Percentiles rank a stretch among this genome's conserved stretches.
These are phyloP conservation scores for Apiospora hydei DNA, from an alignment of 2,329 filamentous ascomycete genomes.

Conservation along the genomic window DNA sequence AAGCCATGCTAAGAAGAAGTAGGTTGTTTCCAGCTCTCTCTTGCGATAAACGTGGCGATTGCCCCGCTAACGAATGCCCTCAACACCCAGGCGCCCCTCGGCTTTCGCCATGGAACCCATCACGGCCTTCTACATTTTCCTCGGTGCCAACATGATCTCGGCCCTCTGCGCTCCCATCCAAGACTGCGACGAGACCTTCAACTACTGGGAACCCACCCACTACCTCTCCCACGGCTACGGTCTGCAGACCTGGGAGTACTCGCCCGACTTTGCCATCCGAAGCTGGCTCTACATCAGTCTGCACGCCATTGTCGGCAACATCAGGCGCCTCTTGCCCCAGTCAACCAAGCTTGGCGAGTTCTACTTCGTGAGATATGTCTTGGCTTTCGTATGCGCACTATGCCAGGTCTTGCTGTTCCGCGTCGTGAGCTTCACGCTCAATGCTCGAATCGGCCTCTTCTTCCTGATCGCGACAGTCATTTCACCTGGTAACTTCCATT, in stretches of 20 bases:
- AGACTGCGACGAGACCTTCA: conserved; percentile 98
- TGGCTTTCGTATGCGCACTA: conserved; percentile 79
- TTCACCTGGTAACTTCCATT: conserved; percentile 93
- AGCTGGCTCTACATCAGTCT: conserved; percentile 91
- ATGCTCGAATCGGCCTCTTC: conserved; percentile 83
- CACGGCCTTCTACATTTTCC: conserved; percentile 81
- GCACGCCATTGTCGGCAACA: conserved; percentile 75
- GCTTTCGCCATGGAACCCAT: conserved; percentile 74
- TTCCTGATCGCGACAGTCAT: conserved; percentile 80
- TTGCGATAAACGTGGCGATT: conserved; percentile 4
- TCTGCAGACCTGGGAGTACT: conserved; percentile 98
- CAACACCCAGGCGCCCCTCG: conserved; percentile 50
- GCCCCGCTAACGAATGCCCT: conserved; percentile 28
- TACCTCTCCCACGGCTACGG: conserved; percentile 93
- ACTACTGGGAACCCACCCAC: conserved; percentile 98
- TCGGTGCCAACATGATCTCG: conserved; percentile 75
- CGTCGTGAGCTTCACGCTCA: conserved; percentile 77
- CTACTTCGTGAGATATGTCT: conserved; percentile 79
- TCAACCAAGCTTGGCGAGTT: conserved; percentile 78
- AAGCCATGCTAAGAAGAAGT: conserved; percentile 44
- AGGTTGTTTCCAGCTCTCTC: conserved; percentile 27
- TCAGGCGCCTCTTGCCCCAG: conserved; percentile 69
- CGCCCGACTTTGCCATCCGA: conserved; percentile 90
- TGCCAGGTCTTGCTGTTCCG: conserved; percentile 85
- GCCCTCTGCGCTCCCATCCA: conserved; percentile 90